Base-by-base conservation (phyloP, 192 early-diverging fungal genomes). In the Backusella tarrabulga region DNA sequence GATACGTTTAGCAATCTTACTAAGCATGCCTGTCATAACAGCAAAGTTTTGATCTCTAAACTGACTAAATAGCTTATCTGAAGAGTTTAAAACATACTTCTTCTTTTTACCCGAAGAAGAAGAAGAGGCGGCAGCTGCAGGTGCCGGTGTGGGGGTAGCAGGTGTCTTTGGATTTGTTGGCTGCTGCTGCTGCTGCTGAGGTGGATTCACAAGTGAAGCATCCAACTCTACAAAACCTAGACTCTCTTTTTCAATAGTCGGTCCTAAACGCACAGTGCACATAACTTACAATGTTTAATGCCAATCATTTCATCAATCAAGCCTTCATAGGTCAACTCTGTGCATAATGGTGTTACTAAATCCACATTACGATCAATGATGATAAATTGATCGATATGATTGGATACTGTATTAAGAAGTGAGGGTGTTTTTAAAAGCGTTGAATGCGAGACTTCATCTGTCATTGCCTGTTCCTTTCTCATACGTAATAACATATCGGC, bases 321-420 rank as follows among this genome's bases (percentile, higher is more conserved):
- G 4, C 98, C 98, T 84, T 98, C 95, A 82, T 98, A 99, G 0
- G 98, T 98, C 73, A 98, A 86, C 81, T 97, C 96, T 0, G 96
- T 99, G 77, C 96, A 93, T 38, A 99, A 83, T 9, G 96, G 97
- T 4, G 96, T 98, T 40, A 96, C 85, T 56, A 97, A 76, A 80
- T 99, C 98, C 4, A 96, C 95, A 26, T 87, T 88, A 2, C 97
- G 88, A 75, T 99, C 98, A 44, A 99, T 88, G 17, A 99, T 90
- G 21, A 99, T 89, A 67, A 98, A 76, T 11, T 95, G 92, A 77
- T 99, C 91, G 63, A 92, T 90, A 40, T 82, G 83, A 52, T 88
- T 86, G 5, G 93, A 94, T 60, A 94, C 73, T n/a, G 85, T 80
- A 32, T 84, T 82, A 3, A 79, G 38, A 11, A 79, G 66, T 1